Conservation (phyloP, 2,329 filamentous ascomycete species). For the Tolypocladium pustulatum region DNA sequence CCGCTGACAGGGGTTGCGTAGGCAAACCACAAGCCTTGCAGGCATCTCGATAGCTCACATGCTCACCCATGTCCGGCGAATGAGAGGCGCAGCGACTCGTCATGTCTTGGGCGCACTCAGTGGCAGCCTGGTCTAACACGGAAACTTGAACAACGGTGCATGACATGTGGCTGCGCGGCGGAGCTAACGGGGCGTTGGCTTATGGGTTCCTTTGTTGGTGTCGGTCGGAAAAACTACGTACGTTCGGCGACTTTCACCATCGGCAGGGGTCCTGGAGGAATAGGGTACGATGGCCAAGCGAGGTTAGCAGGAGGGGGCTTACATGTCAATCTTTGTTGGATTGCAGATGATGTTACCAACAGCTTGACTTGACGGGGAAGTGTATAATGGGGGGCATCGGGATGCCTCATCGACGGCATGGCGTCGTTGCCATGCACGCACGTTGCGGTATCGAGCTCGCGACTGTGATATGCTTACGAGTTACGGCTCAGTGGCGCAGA, state of each 20-base stretch:
- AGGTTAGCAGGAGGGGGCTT: background rate
- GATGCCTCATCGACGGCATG: background rate
- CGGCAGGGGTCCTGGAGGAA: background rate
- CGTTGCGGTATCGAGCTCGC: background rate
- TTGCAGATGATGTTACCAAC: background rate
- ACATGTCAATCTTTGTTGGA: background rate
- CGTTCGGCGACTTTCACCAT: background rate
- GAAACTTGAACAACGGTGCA: background rate
- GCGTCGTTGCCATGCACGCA: background rate
- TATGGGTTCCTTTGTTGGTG: background rate
- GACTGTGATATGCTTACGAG: background rate
- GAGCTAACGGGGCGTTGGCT: background rate
- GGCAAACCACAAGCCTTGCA: background rate
- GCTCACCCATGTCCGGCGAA: background rate
- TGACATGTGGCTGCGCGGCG: background rate
- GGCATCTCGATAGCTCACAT: background rate
- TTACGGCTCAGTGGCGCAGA: background rate
- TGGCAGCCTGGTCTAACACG: background rate
- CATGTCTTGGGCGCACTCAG: background rate
- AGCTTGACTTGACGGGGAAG: background rate
- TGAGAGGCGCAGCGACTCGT: background rate
- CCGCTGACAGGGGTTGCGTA: background rate
- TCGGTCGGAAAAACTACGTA: background rate
- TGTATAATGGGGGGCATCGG: background rate
- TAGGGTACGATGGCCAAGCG: background rate